These are phyloP conservation scores for Platanthera zijinensis DNA, from an alignment of 106 monocot species.

Conservation along the genomic window DNA sequence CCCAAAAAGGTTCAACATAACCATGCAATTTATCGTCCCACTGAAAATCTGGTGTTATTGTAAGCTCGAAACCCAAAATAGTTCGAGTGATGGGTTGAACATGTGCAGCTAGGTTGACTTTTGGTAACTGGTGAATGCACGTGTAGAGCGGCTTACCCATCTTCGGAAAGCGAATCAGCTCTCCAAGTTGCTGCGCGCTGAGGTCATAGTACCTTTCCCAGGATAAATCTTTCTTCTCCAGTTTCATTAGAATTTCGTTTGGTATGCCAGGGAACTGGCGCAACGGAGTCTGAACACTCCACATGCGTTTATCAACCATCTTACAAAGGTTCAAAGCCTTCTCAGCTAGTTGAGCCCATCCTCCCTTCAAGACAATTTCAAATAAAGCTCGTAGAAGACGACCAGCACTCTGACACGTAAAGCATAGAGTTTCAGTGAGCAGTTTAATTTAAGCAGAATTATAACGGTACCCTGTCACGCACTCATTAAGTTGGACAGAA, in stretches of 20 bases:
- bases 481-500: too few relatives aligned
- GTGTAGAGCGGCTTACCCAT: constrained; percentile 45
- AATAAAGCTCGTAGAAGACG: constrained; percentile 91
- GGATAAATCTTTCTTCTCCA: constrained; percentile 92
- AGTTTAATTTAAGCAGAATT: not conserved
- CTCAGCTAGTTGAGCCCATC: constrained; percentile 93
- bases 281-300: constrained; percentile 91
- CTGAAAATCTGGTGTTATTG: constrained; percentile 90
- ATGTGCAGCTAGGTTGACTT: constrained; percentile 84
- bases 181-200: constrained; percentile 31
- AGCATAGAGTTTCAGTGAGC: not conserved
- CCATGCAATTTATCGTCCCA: constrained; percentile 97
- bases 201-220: constrained; percentile 98
- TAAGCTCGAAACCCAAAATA: constrained; percentile 82
- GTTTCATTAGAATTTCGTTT: constrained; percentile 91
- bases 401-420: constrained; percentile 71
- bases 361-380: constrained; percentile 92
- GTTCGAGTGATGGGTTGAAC: constrained; percentile 96
- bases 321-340: constrained; percentile 92
- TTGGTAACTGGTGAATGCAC: constrained; percentile 82
- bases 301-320: constrained; percentile 97
- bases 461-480: too few relatives aligned
- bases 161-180: constrained; percentile 82
- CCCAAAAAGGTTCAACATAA: constrained; percentile 98
- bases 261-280: constrained; percentile 90